A percentile compares a stretch with the other conserved stretches of the same genome.
phyloP scores from a whole-genome alignment of 345 rosid species.

The Pugionium dolabratum region DNA sequence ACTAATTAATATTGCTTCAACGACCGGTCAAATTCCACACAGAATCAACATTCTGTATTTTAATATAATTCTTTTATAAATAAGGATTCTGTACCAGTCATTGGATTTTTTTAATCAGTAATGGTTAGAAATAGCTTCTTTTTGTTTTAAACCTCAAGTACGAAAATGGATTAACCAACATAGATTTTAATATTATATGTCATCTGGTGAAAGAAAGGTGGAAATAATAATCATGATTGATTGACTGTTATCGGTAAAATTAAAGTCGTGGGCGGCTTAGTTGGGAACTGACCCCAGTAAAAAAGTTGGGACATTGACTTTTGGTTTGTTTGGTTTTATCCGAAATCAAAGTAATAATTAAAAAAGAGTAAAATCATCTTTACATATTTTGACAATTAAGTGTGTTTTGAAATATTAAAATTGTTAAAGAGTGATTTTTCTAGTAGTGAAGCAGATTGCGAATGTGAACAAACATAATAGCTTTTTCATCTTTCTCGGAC shows the following conservation, averaged over 20 bases:
- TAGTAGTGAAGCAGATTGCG: too few species aligned
- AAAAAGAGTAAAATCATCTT: background rate
- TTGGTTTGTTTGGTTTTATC: constrained; percentile 12
- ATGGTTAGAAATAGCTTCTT: too few species aligned
- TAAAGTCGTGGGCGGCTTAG: background rate
- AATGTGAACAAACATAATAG: too few species aligned
- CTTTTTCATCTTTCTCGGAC: too few species aligned
- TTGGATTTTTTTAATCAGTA: background rate
- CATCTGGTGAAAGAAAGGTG: constrained; percentile 16
- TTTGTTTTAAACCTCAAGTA: background rate
- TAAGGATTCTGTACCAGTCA: constrained; percentile 12
- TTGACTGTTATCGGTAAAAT: too few species aligned
- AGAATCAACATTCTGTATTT: constrained; percentile 17
- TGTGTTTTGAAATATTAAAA: too few species aligned
- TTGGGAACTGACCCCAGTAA: background rate
- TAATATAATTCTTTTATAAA: background rate
- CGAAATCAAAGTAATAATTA: background rate
- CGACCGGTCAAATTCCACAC: constrained; percentile 28
- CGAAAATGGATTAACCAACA: constrained; percentile 3
- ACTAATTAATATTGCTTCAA: background rate
- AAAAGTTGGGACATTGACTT: constrained; percentile 13
- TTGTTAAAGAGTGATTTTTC: too few species aligned
- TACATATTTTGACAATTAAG: background rate
- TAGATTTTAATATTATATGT: background rate
- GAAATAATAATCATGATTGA: constrained; percentile 16